Evolutionary conservation across 495 filamentous ascomycete species (phyloP).

Genomic region (Cenococcum geophilum): DNA sequence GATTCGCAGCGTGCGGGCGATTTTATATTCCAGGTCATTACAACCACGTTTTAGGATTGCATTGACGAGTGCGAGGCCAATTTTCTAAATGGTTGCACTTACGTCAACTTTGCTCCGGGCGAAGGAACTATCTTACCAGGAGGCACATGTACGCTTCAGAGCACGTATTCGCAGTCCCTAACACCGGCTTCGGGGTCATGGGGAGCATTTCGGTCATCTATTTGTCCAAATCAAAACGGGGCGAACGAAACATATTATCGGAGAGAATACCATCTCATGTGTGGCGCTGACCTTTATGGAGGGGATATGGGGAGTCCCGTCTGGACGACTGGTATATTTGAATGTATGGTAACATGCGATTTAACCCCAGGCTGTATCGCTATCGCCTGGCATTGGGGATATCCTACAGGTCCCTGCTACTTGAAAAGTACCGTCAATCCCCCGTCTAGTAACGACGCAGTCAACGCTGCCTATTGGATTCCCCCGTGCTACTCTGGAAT

Average conservation of each 20-base stretch:
- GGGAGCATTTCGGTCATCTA: neutral
- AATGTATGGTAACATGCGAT: neutral
- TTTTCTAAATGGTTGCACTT: neutral
- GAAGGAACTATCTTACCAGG: neutral
- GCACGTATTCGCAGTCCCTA: neutral
- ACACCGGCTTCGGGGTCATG: neutral
- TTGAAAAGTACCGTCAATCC: neutral
- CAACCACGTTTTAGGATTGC: neutral
- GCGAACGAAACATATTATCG: neutral
- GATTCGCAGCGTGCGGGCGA: neutral
- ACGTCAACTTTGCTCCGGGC: neutral
- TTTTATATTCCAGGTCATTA: neutral
- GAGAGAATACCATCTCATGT: neutral
- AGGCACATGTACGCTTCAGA: neutral
- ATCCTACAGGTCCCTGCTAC: neutral
- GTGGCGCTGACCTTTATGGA: neutral
- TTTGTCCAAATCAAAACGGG: neutral
- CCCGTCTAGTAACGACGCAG: neutral
- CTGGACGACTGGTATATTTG: neutral
- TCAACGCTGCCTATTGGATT: neutral
- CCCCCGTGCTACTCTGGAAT: neutral
- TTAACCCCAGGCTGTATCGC: neutral
- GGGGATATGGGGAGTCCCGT: neutral
- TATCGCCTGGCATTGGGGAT: neutral
- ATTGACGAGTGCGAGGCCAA: neutral